These are phyloP conservation scores for Leccinum olivaceoglutinosum DNA, from an alignment of 1,284 basidiomycete species.

Conservation along the genomic window DNA sequence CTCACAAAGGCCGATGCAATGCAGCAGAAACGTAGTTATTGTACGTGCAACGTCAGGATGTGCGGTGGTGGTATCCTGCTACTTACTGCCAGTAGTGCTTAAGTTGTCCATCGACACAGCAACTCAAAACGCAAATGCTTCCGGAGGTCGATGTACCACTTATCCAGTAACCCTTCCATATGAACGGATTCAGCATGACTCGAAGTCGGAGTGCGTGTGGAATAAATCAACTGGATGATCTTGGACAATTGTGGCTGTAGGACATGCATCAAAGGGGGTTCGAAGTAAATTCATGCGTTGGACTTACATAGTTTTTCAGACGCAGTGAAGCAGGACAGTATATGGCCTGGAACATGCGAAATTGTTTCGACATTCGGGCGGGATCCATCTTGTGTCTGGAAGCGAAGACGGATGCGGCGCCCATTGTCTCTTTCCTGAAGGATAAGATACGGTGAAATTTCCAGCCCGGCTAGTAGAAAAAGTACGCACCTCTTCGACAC, in stretches of 20 bases:
- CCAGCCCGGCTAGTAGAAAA: not conserved
- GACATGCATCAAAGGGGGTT: constrained; percentile 7
- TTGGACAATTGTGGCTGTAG: constrained; percentile 59
- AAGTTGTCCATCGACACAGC: constrained; percentile 30
- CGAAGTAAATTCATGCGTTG: not conserved
- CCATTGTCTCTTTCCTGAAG: constrained; percentile 51
- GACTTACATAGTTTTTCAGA: constrained; percentile 65
- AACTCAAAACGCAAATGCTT: constrained; percentile 63
- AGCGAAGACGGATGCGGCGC: constrained; percentile 35
- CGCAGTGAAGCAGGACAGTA: constrained; percentile 71
- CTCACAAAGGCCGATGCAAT: constrained; percentile 79
- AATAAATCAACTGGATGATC: constrained; percentile 72
- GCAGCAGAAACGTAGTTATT: constrained; percentile 67
- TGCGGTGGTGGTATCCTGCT: constrained; percentile 50
- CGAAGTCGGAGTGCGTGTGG: constrained; percentile 53
- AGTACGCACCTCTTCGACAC: constrained; percentile 51
- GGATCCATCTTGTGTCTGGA: constrained; percentile 26
- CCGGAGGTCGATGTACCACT: constrained; percentile 74
- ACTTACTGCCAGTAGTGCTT: constrained; percentile 15
- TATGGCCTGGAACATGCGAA: constrained; percentile 36
- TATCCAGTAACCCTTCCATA: constrained; percentile 66
- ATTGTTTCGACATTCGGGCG: constrained; percentile 16
- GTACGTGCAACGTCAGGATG: constrained; percentile 75
- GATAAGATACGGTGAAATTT: constrained; percentile 4
- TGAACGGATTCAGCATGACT: constrained; percentile 53